A percentile compares a stretch with the other conserved stretches of the same genome.
Conservation (phyloP, 2,329 filamentous ascomycete species). For the Fusarium nodosum region DNA sequence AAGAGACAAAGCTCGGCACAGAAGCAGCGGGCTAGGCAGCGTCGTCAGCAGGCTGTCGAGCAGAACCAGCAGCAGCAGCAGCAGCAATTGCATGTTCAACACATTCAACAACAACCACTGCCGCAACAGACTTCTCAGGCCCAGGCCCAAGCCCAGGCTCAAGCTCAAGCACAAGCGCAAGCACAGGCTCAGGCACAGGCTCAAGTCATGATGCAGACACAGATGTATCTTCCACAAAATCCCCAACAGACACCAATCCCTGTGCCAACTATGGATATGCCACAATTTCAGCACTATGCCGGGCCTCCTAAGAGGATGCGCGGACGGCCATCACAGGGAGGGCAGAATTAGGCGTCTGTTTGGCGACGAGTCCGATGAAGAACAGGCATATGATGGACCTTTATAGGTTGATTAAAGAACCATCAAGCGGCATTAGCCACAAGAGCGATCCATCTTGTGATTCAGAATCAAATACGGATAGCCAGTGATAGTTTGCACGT, state of each 20-base stretch:
- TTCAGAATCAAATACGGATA: not conserved
- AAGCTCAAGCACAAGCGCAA: slow-evolving; percentile 48
- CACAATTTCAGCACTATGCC: slow-evolving; percentile 50
- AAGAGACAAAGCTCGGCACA: slow-evolving; percentile 48
- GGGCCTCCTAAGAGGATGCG: slow-evolving; percentile 52
- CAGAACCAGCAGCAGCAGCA: slow-evolving; percentile 48
- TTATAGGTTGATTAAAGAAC: not conserved
- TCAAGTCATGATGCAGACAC: slow-evolving; percentile 49
- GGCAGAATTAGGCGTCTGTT: slow-evolving; percentile 16
- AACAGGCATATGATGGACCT: too few relatives aligned
- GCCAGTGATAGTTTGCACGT: not conserved
- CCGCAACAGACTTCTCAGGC: slow-evolving; percentile 44
- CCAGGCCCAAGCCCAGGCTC: slow-evolving; percentile 38
- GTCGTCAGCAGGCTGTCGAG: slow-evolving; percentile 47
- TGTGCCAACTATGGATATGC: slow-evolving; percentile 49
- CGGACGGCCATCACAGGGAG: slow-evolving; percentile 44
- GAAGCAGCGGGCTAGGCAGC: slow-evolving; percentile 46
- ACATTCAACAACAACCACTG: slow-evolving; percentile 48
- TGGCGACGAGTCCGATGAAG: too few relatives aligned
- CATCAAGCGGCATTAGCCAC: not conserved
- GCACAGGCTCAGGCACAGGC: slow-evolving; percentile 45
- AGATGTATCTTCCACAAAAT: slow-evolving; percentile 49
- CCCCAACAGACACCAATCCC: slow-evolving; percentile 48
- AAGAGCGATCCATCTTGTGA: not conserved
- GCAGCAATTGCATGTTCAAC: slow-evolving; percentile 40